Base-by-base conservation (phyloP, 1,139 yeast species). In the Yamadazyma diddensiae region DNA sequence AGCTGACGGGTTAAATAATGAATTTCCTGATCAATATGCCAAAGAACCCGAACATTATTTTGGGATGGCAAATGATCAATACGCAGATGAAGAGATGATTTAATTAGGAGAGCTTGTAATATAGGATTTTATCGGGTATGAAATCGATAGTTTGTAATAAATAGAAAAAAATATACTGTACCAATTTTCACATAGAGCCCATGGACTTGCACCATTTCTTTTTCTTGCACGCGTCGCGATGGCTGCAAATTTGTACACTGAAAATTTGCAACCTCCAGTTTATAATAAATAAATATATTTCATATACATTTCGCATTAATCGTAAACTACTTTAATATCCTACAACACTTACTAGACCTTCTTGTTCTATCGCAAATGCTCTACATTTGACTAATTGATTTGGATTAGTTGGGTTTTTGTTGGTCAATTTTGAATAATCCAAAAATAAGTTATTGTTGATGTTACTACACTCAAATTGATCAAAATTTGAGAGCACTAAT, bases 1-100 rank as follows among this genome's bases (percentile, higher is more conserved):
- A 26, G 44, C 46, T 12, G 46, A 11, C 15, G 16, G 26, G 6
- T 12, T 11, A 15, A 13, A 37, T 36, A 6, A 5, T 31, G 5
- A 21, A 8, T 12, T 6, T 22, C 15, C 14, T 15, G 24, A 28
- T 27, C 50, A 52, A 32, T 62, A 50, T 38, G 49, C 43, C 30
- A 61, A 53, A 35, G 70, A 65, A 38, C 71, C 61, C 16, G 70
- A 65, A 37, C 59, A 65, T 41, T 65, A 64, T 39, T 62, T 65
- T 43, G 70, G 70, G 6, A 60, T 59, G 56, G 46, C 22, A 7
- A 21, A 41, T 9, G 46, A 57, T 39, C 59, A 49, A 23, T 53
- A 48, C 18, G 30, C 17, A 21, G 25, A 22, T 22, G 36, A 31
- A 19, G 43, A 39, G 13, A 26, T 32, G 21, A 36, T 31, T 34